These are phyloP conservation scores for Remersonia thermophila DNA, from an alignment of 2,329 filamentous ascomycete species.

Conservation along the genomic window DNA sequence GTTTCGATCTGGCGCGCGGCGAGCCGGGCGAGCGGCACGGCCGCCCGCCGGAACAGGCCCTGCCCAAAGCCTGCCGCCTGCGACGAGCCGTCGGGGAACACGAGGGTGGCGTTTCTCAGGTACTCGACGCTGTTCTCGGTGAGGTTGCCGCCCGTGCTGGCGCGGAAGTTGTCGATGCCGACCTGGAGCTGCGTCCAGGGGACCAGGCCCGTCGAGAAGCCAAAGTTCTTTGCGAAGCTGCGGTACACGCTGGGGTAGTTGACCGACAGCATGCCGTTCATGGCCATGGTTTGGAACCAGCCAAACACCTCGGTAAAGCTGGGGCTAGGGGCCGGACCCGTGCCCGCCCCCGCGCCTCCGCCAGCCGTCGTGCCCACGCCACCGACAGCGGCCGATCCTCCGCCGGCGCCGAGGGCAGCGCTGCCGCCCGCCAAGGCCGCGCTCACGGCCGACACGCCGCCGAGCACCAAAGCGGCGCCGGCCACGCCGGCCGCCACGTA, in stretches of 20 bases:
- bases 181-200: constrained; percentile 70
- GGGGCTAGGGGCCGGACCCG: constrained; percentile 55
- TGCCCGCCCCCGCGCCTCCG: constrained; percentile 33
- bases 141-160: constrained; percentile 72
- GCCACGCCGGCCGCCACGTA: constrained; percentile 78
- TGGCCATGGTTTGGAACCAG: constrained; percentile 87
- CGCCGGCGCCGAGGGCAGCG: constrained; percentile 33
- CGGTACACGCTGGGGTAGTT: constrained; percentile 77
- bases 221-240: constrained; percentile 87
- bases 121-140: constrained; percentile 65
- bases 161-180: constrained; percentile 74
- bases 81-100: constrained; percentile 51
- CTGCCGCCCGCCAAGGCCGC: constrained; percentile 44
- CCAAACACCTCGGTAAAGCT: constrained; percentile 75
- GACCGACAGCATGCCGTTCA: constrained; percentile 93
- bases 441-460: constrained; percentile 57
- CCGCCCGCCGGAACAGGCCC: constrained; percentile 33
- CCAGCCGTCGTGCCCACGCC: constrained; percentile 37
- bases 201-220: constrained; percentile 74
- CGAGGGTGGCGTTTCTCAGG: constrained; percentile 63
- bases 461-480: constrained; percentile 65
- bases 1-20: constrained; percentile 40
- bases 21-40: constrained; percentile 36
- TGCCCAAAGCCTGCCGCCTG: constrained; percentile 20
- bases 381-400: constrained; percentile 29